Conservation (phyloP, 2,329 filamentous ascomycete species). For the Neofusicoccum kwambonambiense region DNA sequence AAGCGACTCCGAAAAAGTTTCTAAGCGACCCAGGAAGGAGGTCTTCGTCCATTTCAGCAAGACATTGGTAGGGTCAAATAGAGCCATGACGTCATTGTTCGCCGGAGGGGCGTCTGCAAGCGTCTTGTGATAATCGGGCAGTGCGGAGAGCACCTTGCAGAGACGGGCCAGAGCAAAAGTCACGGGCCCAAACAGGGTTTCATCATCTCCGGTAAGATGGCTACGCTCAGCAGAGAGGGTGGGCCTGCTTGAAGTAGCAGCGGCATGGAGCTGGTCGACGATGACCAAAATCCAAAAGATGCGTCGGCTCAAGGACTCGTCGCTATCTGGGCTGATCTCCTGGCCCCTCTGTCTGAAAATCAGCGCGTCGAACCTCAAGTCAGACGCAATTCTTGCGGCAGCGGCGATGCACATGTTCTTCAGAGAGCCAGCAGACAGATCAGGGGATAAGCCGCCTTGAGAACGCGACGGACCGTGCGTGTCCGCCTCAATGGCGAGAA, state of each 20-base stretch:
- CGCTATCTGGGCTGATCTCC: conserved; percentile 31
- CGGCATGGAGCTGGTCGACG: conserved; percentile 38
- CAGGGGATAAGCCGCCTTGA: conserved; percentile 23
- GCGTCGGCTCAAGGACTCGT: conserved; percentile 30
- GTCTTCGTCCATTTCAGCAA: conserved; percentile 28
- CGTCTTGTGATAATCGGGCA: conserved; percentile 24
- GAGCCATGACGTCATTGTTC: conserved; percentile 21
- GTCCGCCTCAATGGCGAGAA: conserved; percentile 35
- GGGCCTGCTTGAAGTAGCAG: conserved; percentile 33
- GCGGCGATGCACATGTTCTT: conserved; percentile 19
- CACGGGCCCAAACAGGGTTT: conserved; percentile 18
- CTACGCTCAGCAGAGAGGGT: conserved; percentile 32
- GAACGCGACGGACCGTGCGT: conserved; percentile 29
- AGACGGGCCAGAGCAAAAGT: conserved; percentile 37
- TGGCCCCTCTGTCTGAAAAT: conserved; percentile 2
- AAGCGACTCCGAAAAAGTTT: conserved; percentile 31
- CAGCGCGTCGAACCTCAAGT: not conserved
- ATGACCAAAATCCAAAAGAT: conserved; percentile 38
- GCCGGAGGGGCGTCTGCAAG: conserved; percentile 28
- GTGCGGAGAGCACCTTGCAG: conserved; percentile 29
- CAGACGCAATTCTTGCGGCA: not conserved
- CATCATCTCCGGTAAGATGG: conserved; percentile 23
- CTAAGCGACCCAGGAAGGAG: conserved; percentile 31
- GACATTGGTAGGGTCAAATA: conserved; percentile 27
- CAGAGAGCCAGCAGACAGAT: conserved; percentile 31